phyloP scores from a whole-genome alignment of 768 basidiomycete species.

The Boletellus ananas region DNA sequence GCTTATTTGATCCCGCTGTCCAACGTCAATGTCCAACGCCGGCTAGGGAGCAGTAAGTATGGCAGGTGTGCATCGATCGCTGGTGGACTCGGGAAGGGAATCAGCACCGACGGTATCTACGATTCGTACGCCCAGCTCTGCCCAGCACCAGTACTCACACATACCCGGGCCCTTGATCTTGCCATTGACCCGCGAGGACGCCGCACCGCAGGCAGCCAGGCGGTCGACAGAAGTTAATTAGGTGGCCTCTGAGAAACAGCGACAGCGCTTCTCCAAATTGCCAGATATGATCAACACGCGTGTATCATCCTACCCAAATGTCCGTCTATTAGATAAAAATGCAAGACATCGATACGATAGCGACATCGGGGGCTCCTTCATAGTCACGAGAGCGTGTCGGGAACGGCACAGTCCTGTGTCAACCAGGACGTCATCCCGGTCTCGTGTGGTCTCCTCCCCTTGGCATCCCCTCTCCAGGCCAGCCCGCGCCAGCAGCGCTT shows the following conservation, averaged over 20 bases:
- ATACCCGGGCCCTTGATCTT: slow-evolving; percentile 5
- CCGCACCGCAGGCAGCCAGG: slow-evolving; percentile 31
- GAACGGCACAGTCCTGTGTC: slow-evolving; percentile 4
- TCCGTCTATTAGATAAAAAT: slow-evolving; percentile 36
- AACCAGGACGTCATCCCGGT: slow-evolving; percentile 20
- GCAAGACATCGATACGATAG: slow-evolving; percentile 20
- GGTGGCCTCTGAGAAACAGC: slow-evolving; percentile 11
- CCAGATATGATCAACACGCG: slow-evolving; percentile 25
- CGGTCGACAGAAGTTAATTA: slow-evolving; percentile 24
- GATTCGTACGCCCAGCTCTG: neutral
- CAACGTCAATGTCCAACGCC: slow-evolving; percentile 18
- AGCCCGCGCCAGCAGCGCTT: slow-evolving; percentile 6
- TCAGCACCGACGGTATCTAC: neutral
- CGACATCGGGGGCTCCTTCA: slow-evolving; percentile 24
- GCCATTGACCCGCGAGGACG: slow-evolving; percentile 23
- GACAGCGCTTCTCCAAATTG: slow-evolving; percentile 17
- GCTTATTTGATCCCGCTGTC: slow-evolving; percentile 31
- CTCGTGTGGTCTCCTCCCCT: slow-evolving; percentile 19
- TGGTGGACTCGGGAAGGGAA: slow-evolving; percentile 2
- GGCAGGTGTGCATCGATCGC: slow-evolving; percentile 10
- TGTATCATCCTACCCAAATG: slow-evolving; percentile 30
- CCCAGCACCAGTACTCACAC: slow-evolving; percentile 7
- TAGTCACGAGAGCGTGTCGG: slow-evolving; percentile 8
- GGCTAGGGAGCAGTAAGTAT: slow-evolving; percentile 5
- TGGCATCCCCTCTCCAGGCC: slow-evolving; percentile 6